A percentile compares a stretch with the other conserved stretches of the same genome.
Conservation (phyloP, 2,329 filamentous ascomycete species). For the Spiromastix sp. region DNA sequence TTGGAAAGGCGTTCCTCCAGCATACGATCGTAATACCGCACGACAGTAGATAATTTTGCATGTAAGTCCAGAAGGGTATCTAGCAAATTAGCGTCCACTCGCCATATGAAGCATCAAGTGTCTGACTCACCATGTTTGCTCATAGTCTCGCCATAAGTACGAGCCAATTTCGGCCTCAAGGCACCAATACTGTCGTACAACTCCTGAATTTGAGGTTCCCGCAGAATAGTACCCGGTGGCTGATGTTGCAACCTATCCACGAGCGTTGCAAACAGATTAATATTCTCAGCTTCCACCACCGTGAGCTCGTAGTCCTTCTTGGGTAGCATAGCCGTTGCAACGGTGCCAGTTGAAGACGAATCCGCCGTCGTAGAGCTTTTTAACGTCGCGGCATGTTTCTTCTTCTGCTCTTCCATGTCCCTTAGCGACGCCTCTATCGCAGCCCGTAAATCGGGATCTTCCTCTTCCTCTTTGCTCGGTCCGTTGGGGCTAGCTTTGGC, state of each 20-base stretch:
- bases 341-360: constrained; percentile 37
- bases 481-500: constrained; percentile 34
- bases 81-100: constrained; percentile 27
- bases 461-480: constrained; percentile 51
- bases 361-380: constrained; percentile 62
- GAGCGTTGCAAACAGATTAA: constrained; percentile 87
- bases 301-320: constrained; percentile 94
- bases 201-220: constrained; percentile 96
- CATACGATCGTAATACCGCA: constrained; percentile 97
- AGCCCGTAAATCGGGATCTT: constrained; percentile 85
- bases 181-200: constrained; percentile 95
- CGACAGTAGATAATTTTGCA: constrained; percentile 88
- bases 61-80: constrained; percentile 91
- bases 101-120: not conserved
- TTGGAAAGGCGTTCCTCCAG: constrained; percentile 88
- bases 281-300: constrained; percentile 90
- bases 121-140: constrained; percentile 77
- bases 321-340: constrained; percentile 47
- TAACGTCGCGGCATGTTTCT: constrained; percentile 71
- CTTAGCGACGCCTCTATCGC: constrained; percentile 90
- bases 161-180: constrained; percentile 80
- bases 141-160: constrained; percentile 98
- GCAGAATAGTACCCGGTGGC: constrained; percentile 86
- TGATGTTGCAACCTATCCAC: constrained; percentile 93
- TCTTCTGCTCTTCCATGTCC: constrained; percentile 98